Conservation (phyloP, 108 stramenopile species). For the Cyclostephanos invisitatus region DNA sequence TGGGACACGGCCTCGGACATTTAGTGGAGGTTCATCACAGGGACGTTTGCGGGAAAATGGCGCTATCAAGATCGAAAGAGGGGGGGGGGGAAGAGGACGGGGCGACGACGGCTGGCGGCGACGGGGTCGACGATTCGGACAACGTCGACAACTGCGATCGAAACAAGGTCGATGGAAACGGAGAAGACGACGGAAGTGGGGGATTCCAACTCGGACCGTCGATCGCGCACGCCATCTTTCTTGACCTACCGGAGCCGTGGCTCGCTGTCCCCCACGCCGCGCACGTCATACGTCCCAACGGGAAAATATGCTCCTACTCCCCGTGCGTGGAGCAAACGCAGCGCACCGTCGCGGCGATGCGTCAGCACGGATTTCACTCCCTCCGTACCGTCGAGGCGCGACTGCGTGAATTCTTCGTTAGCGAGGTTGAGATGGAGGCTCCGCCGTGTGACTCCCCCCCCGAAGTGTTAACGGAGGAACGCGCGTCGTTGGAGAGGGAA, state of each 20-base stretch:
- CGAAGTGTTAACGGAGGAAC: conserved; percentile 33
- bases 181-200: conserved; percentile 50
- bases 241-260: conserved; percentile 97
- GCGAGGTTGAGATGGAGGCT: conserved; percentile 61
- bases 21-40: conserved; percentile 73
- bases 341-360: conserved; percentile 60
- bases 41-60: conserved; percentile 85
- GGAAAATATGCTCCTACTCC: conserved; percentile 83
- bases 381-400: conserved; percentile 89
- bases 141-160: neutral
- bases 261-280: conserved; percentile 87
- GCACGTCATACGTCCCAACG: conserved; percentile 67
- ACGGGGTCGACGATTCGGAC: neutral
- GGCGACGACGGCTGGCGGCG: conserved; percentile 4
- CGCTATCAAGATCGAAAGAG: conserved; percentile 15
- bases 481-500: conserved; percentile 30
- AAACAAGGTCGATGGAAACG: neutral
- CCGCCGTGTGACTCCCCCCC: conserved; percentile 55
- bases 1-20: conserved; percentile 71
- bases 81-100: neutral
- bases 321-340: conserved; percentile 97
- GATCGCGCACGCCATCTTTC: conserved; percentile 87
- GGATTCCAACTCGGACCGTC: conserved; percentile 67
- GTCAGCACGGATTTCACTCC: conserved; percentile 74
- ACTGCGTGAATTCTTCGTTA: conserved; percentile 78